Evolutionary conservation across 2,329 filamentous ascomycete genomes (phyloP).

Genomic region (Colletotrichum limetticola): DNA sequence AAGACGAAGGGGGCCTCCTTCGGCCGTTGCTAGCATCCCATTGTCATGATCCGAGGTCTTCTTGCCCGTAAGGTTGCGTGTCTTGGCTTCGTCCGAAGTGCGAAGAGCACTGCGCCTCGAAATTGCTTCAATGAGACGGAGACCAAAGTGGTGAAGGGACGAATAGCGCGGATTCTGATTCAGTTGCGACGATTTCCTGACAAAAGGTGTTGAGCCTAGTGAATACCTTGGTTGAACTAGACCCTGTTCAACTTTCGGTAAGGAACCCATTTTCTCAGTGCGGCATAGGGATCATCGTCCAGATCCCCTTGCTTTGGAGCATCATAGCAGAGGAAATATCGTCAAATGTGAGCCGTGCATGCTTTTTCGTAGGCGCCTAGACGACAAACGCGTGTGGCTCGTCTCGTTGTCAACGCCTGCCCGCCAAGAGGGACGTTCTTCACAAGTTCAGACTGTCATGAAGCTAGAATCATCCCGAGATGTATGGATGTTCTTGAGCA

Average conservation of each 20-base stretch:
- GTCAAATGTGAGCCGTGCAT: background rate
- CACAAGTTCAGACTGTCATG: background rate
- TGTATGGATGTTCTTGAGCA: background rate
- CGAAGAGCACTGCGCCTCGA: background rate
- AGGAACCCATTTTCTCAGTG: background rate
- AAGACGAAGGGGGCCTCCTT: background rate
- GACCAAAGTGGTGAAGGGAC: background rate
- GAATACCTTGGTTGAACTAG: background rate
- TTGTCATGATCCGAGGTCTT: background rate
- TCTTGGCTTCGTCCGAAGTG: constrained; percentile 11
- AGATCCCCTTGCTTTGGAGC: background rate
- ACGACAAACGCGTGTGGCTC: background rate
- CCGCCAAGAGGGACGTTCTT: background rate
- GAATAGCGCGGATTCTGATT: background rate
- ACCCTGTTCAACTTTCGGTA: background rate
- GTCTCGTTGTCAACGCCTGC: background rate
- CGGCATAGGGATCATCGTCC: background rate
- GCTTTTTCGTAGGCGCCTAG: background rate
- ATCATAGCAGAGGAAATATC: background rate
- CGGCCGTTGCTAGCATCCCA: background rate
- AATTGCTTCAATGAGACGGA: background rate
- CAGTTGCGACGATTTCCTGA: constrained; percentile 9
- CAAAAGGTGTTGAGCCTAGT: background rate
- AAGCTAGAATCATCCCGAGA: background rate
- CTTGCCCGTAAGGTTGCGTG: background rate